Evolutionary conservation across 2,329 filamentous ascomycete genomes (phyloP), one percentile per base, ranked within the genome.

Genomic region (Fusarium oxysporum): DNA sequence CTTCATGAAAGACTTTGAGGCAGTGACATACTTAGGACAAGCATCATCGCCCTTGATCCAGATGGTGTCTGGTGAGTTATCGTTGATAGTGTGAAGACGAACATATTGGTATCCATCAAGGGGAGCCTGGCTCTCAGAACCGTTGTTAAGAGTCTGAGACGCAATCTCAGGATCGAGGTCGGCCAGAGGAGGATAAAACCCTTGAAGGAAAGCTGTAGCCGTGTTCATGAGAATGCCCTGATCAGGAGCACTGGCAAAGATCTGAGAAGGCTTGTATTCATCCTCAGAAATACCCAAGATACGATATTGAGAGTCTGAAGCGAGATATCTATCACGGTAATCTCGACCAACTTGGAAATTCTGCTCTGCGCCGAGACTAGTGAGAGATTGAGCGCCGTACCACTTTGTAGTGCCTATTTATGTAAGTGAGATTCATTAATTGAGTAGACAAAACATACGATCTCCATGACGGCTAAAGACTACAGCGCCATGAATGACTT

Each of bases 41-140:
- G 68, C 71, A 3, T 81, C 80, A 14, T 81, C 80, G 12, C 80
- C 80, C 70, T 82, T 82, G 73, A 82, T 81, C 80, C 81, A 82
- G 53, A 82, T 80, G 16, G 78, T 80, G 50, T 81, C 79, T 12
- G 79, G 80, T 13, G 80, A 80, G 40, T 81, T 77, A 30, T 76
- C 73, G 58, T 74, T 77, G 53, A 78, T 68, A 44, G 78, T 77
- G 17, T 80, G 76, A 14, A 82, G 71, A 5, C 78, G 65, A 21
- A 82, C 80, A 33, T 82, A 81, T 61, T 82, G 81, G 62, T 82
- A 82, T 6, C 81, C 80, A 19, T 78, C 76, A 14, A 81, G 75
- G 13, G 80, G 79, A 4, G 74, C 76, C 4, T 70, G 71, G 21
- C 77, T 76, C 37, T 78, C 70, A 25, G 70, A 78, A 2, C 79